Base-by-base conservation (phyloP, 176 grass and related monocot species). In the Cenchrus americanus region DNA sequence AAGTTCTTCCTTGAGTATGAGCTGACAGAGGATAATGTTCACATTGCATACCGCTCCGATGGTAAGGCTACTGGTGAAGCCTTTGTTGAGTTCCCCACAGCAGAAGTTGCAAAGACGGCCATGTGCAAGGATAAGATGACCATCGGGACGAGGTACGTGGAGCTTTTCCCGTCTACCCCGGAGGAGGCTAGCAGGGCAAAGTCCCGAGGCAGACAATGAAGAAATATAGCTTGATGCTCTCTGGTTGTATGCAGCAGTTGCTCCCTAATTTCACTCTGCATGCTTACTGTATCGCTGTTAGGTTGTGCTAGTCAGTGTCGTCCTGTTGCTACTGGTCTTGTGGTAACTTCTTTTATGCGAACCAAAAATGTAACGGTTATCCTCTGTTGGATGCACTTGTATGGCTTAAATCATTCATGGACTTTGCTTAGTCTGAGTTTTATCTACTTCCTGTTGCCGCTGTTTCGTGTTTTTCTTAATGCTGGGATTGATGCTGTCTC, bases 81-180 rank as follows among this genome's bases (percentile, higher is more conserved):
- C 11, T 93, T 84, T 50, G 95, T 87, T 0, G 95, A 98, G 85
- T 98, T 98, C 27, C 86, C 88, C 2, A 93, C 88, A 5, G 88
- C 86, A 19, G 95, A 98, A 65, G 74, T 90, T 26, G 92, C 95
- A 0, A 98, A 95, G 85, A 92, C 91, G 2, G 95, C 92, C 11
- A 98, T 98, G 92, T 84, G 92, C 78, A 92, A 94, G 80, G 95
- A 98, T 58, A 95, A 98, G 88, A 98, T 94, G 95, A 98, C 89
- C 15, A 98, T 98, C 19, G 91, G 95, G 47, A 89, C 90, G 2
- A 91, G 95, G 85, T 95, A 98, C 0, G 90, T 98, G 61, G 92
- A 98, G 83, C 86, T 98, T 87, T 98, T 98, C 67, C 92, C 96
- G 0, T 95, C 92, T 0, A 93, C 86, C 12, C 76, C 71, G 2